Evolutionary conservation across 2,329 filamentous ascomycete species (phyloP).

Genomic region (Hymenoscyphus albidus): DNA sequence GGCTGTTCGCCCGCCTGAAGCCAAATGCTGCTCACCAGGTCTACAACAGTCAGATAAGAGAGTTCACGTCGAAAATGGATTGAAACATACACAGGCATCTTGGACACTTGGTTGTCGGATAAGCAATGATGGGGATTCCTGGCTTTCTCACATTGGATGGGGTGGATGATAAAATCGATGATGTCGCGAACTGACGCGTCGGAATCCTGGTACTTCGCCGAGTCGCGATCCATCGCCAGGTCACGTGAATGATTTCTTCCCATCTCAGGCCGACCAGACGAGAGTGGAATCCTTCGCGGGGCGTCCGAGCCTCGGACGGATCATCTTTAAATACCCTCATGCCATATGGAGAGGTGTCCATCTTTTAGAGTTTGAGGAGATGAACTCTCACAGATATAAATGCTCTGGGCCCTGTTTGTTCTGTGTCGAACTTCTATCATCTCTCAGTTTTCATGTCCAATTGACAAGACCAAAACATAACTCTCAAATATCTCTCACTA

Average conservation of each 20-base stretch:
- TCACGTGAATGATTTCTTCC: neutral
- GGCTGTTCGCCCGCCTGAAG: slow-evolving; percentile 35
- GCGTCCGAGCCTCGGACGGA: neutral
- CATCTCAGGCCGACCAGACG: neutral
- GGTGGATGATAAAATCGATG: neutral
- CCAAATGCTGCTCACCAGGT: slow-evolving; percentile 62
- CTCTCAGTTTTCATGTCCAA: neutral
- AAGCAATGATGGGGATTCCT: slow-evolving; percentile 11
- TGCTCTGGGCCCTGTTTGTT: neutral
- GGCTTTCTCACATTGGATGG: neutral
- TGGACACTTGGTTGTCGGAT: slow-evolving; percentile 15
- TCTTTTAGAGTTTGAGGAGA: no score
- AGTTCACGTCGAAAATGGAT: neutral
- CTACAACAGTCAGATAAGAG: slow-evolving; percentile 40
- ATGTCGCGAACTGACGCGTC: neutral
- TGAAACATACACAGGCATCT: slow-evolving; percentile 46
- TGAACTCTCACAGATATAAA: neutral
- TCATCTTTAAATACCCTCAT: neutral
- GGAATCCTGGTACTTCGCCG: neutral
- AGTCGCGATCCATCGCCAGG: neutral
- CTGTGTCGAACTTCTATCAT: neutral
- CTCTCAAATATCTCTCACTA: neutral
- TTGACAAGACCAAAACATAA: neutral
- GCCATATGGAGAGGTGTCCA: no score
- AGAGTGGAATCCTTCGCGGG: neutral